Evolutionary conservation across 768 basidiomycete species (phyloP), one percentile per base, ranked within the genome.

Genomic region (Pleurotus citrinopileatus): DNA sequence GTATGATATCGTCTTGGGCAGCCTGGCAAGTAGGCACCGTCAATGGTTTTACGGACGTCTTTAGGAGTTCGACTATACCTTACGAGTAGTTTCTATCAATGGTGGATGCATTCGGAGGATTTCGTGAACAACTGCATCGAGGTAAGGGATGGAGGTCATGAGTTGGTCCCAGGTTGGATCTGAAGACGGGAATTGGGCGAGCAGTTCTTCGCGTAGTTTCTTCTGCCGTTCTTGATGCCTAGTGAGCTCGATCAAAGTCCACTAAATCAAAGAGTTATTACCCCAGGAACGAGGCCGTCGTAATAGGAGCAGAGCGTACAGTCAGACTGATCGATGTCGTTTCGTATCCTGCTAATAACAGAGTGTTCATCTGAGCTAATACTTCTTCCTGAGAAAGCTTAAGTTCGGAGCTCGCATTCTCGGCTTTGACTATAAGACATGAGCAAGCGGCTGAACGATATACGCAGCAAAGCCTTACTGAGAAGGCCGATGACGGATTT

Each of bases 111-210:
- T 19, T 4, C 79, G 69, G 10, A 81, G 67, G 0, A 65, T 66
- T 59, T 80, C 80, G 37, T 74, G 73, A 1, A 74, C 71, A 3
- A 79, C 69, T 0, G 79, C 76, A 58, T 84, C 81, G 4, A 85
- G 77, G 60, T 80, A 84, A 0, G 81, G 82, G 4, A 86, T 64
- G 0, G 61, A 69, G 8, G 72, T 73, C 2, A 67, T 71, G 4
- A 85, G 70, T 53, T 82, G 77, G 32, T 83, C 81, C 64, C 76
- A 83, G 0, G 73, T 77, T 15, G 82, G 81, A 60, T 85, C 82
- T 4, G 55, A 54, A 15, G 60, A 65, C 1, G 72, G 64, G 45
- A 76, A 75, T 17, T 67, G 61, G 3, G 67, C 58, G 29, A 51
- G 48, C 7, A 86, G 67, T 52, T 86, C 83, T 7, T 74, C 65